Evolutionary conservation across 352 stramenopile species (phyloP), one percentile per base, ranked within the genome.

Genomic region (Phytophthora colocasiae): DNA sequence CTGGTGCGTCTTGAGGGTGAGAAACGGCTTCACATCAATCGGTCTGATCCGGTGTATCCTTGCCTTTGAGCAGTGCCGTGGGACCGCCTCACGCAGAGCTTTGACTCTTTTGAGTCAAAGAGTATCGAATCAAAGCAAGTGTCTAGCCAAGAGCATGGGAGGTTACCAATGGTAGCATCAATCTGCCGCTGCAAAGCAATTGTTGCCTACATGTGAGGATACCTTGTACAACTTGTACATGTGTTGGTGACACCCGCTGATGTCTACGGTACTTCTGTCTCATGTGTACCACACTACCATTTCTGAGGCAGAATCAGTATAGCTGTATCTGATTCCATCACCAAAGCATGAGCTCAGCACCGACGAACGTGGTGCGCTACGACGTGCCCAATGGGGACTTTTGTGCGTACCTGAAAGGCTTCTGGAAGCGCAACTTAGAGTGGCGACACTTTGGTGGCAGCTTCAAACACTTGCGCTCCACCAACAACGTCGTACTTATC

Each of bases 391-490:
- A 80, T 47, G 83, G 75, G 38, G 85, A 94, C 73, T 89, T 94
- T 26, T 81, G 74, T 52, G 49, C 74, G 41, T 94, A 89, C 53
- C 71, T 94, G 8, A 85, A 91, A 49, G 85, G 85, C 1, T 91
- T 87, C 59, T 94, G 85, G 85, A 94, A 94, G 71, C 80, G 85
- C 54, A 94, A 91, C 46, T 67, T 94, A 24, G 83, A 94, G 67
- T 94, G 85, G 85, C 77, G 77, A 7, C 81, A 89, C 67, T 94
- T 94, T 57, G 85, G 85, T 19, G 63, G 58, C 29, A 89, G 78
- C 40, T 94, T 92, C 72, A 85, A 90, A 75, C 83, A 92, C 66
- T 43, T 94, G 54, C 85, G 85, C 53, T 81, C 84, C 49, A 91
- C 80, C 45, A 94, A 94, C 71, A 94, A 91, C 71, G 79, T 94